phyloP scores from a whole-genome alignment of 2,329 filamentous ascomycete species.

The Neurospora sp. region DNA sequence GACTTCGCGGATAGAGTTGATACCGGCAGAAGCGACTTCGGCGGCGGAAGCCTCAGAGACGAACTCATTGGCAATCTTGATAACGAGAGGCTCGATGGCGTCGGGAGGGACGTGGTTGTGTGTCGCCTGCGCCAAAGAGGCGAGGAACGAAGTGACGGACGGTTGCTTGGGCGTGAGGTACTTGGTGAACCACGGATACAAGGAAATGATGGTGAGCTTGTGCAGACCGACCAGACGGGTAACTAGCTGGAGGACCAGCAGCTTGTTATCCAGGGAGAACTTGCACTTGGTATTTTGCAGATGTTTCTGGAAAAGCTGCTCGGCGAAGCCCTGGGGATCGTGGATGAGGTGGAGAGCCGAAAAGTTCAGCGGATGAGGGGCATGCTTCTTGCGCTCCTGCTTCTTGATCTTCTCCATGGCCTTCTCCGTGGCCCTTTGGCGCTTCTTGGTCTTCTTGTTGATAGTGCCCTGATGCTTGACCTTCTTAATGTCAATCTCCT shows the following conservation, averaged over 20 bases:
- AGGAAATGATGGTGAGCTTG: slow-evolving; percentile 76
- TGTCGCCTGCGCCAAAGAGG: slow-evolving; percentile 82
- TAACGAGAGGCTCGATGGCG: slow-evolving; percentile 77
- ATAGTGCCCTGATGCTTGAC: slow-evolving; percentile 79
- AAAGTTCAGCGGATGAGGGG: slow-evolving; percentile 86
- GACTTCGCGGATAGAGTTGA: slow-evolving; percentile 92
- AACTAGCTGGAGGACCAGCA: slow-evolving; percentile 83
- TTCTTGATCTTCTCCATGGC: slow-evolving; percentile 71
- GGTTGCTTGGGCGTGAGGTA: slow-evolving; percentile 77
- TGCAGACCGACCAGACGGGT: slow-evolving; percentile 87
- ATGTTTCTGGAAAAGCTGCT: slow-evolving; percentile 83
- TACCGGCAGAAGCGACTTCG: slow-evolving; percentile 82
- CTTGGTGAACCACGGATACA: slow-evolving; percentile 96
- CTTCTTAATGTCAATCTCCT: slow-evolving; percentile 72
- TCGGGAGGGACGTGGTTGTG: slow-evolving; percentile 90
- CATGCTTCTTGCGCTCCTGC: slow-evolving; percentile 77
- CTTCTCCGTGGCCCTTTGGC: slow-evolving; percentile 66
- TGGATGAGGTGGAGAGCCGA: slow-evolving; percentile 89
- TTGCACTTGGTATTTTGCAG: slow-evolving; percentile 79
- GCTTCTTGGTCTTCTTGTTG: slow-evolving; percentile 95
- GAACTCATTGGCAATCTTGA: slow-evolving; percentile 97
- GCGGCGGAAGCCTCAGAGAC: slow-evolving; percentile 88
- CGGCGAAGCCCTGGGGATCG: slow-evolving; percentile 89
- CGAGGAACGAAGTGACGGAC: slow-evolving; percentile 89
- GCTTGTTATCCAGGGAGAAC: slow-evolving; percentile 77